phyloP scores from a whole-genome alignment of 345 rosid genomes.

The Moricandia moricandioides region DNA sequence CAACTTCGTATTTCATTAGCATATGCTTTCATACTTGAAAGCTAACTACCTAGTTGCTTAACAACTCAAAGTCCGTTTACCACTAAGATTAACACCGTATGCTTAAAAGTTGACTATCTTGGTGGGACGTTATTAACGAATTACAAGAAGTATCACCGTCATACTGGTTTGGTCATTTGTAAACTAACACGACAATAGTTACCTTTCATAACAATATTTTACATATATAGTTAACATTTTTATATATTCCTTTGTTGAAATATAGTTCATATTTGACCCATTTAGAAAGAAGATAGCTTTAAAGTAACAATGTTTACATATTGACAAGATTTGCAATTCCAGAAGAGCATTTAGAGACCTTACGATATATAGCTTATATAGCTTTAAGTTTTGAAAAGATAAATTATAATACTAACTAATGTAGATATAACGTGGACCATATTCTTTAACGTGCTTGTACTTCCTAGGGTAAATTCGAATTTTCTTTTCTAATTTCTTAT shows the following conservation, averaged over 20 bases:
- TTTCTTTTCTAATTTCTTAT: not conserved
- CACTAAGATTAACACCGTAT: too few species aligned
- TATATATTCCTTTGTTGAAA: constrained; percentile 11
- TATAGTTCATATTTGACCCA: not conserved
- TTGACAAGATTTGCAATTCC: constrained; percentile 1
- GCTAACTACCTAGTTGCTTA: not conserved
- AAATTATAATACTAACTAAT: not conserved
- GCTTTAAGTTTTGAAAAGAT: not conserved
- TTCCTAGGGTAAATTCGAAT: not conserved
- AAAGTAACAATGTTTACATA: constrained; percentile 2
- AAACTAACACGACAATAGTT: constrained; percentile 10
- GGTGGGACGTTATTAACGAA: constrained; percentile 21
- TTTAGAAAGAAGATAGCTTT: not conserved
- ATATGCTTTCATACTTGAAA: constrained; percentile 3
- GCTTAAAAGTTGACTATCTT: constrained; percentile 27
- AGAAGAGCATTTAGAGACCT: not conserved
- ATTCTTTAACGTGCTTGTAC: not conserved
- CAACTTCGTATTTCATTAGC: constrained; percentile 25
- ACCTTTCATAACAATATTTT: constrained; percentile 18
- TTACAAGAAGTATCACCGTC: constrained; percentile 31
- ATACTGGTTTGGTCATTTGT: constrained; percentile 12
- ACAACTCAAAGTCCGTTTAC: too few species aligned
- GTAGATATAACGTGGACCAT: not conserved
- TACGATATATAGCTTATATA: not conserved
- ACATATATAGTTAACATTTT: not conserved